Percentiles rank a stretch among this genome's conserved stretches.
Conservation (phyloP, 805 yeast genomes). For the Sporopachydermia lactativora region DNA sequence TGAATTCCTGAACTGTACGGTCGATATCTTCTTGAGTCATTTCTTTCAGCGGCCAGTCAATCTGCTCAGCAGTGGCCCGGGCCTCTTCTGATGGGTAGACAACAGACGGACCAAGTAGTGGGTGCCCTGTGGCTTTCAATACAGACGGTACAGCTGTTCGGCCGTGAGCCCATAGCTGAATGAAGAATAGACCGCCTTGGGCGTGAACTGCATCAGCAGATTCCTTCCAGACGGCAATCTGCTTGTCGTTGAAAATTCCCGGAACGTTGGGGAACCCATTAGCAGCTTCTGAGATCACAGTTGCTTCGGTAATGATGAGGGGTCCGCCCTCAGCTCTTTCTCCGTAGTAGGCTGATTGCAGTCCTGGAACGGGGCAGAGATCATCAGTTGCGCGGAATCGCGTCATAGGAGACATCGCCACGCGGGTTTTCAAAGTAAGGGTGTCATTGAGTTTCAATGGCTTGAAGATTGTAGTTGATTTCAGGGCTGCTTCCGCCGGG, state of each 20-base stretch:
- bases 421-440: constrained; percentile 3
- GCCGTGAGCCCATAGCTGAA: constrained; percentile 36
- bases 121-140: constrained; percentile 11
- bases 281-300: not conserved
- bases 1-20: constrained; percentile 27
- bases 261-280: constrained; percentile 10
- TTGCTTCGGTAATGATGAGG: constrained; percentile 1
- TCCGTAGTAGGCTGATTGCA: not conserved
- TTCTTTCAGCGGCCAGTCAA: constrained; percentile 25
- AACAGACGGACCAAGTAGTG: constrained; percentile 10
- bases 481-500: too few relatives aligned
- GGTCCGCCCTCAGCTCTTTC: constrained; percentile 3
- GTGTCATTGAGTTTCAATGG: not conserved
- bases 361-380: not conserved
- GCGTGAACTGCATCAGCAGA: constrained; percentile 32
- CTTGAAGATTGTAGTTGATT: not conserved
- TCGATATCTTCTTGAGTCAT: constrained; percentile 29
- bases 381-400: constrained; percentile 5
- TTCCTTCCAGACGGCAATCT: constrained; percentile 27
- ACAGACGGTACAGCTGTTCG: constrained; percentile 21
- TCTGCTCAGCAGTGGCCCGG: constrained; percentile 24
- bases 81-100: constrained; percentile 10
- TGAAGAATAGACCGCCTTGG: constrained; percentile 22
- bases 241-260: constrained; percentile 38
- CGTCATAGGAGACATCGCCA: constrained; percentile 8